Evolutionary conservation across 441 rosid genomes (phyloP).

Genomic region (Arabidopsis lyrata): DNA sequence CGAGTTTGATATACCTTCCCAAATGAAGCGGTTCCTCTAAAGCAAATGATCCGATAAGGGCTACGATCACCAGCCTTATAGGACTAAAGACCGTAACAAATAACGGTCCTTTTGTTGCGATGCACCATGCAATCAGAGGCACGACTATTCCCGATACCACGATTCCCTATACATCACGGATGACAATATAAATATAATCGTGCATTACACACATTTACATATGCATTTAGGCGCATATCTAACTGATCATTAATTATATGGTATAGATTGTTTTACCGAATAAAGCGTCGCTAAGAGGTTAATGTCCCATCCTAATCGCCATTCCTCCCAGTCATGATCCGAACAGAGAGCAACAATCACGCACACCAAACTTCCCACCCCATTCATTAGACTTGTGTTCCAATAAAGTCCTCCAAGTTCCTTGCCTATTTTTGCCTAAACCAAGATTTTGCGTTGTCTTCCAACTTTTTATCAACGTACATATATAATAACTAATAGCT

Average conservation of each 20-base stretch:
- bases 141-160: slow-evolving; percentile 42
- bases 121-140: slow-evolving; percentile 45
- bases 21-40: slow-evolving; percentile 49
- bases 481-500: not conserved
- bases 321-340: slow-evolving; percentile 42
- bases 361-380: slow-evolving; percentile 42
- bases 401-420: slow-evolving; percentile 52
- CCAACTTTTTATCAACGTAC: slow-evolving; percentile 7
- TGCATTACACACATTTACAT: slow-evolving; percentile 1
- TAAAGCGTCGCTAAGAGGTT: slow-evolving; percentile 40
- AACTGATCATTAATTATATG: slow-evolving; percentile 17
- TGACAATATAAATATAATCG: not conserved
- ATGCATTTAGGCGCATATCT: not conserved
- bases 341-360: slow-evolving; percentile 31
- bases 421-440: slow-evolving; percentile 53
- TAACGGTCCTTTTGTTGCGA: slow-evolving; percentile 48
- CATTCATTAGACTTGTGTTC: slow-evolving; percentile 53
- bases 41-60: slow-evolving; percentile 46
- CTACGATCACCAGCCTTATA: slow-evolving; percentile 48
- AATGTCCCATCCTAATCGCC: slow-evolving; percentile 52
- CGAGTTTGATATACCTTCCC: slow-evolving; percentile 47
- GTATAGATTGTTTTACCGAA: slow-evolving; percentile 24
- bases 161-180: slow-evolving; percentile 35
- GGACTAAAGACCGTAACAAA: slow-evolving; percentile 51
- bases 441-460: slow-evolving; percentile 10